Conservation (phyloP, 2,329 filamentous ascomycete genomes). For the Alternaria atra region DNA sequence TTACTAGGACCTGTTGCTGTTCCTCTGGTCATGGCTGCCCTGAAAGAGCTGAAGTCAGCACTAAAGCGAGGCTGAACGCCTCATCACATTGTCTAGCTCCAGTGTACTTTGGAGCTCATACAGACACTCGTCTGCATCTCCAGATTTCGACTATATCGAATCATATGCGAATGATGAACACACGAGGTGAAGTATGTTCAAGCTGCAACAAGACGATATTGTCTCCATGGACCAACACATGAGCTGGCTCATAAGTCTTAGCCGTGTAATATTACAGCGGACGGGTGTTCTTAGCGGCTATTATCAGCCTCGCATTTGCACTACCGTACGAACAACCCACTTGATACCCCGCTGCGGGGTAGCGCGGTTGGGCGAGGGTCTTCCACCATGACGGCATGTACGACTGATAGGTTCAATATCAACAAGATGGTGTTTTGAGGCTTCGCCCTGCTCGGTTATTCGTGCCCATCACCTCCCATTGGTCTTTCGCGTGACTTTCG, state of each 20-base stretch:
- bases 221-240: neutral
- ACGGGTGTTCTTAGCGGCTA: neutral
- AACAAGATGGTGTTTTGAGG: neutral
- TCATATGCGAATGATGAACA: neutral
- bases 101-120: neutral
- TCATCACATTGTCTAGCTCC: neutral
- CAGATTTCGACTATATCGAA: neutral
- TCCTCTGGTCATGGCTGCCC: slow-evolving; percentile 80
- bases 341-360: slow-evolving; percentile 11
- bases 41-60: slow-evolving; percentile 70
- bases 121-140: neutral
- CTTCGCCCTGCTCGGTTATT: neutral
- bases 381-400: neutral
- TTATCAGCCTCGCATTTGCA: neutral
- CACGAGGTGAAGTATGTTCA: neutral
- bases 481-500: neutral
- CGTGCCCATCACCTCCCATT: neutral
- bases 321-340: neutral
- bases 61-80: slow-evolving; percentile 29
- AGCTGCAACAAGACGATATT: neutral
- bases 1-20: slow-evolving; percentile 90
- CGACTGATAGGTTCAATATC: neutral
- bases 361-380: neutral
- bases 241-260: neutral
- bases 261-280: neutral